These are phyloP conservation scores for Chrysanthemum seticuspe DNA, from an alignment of 129 eudicot genomes.

Conservation along the genomic window DNA sequence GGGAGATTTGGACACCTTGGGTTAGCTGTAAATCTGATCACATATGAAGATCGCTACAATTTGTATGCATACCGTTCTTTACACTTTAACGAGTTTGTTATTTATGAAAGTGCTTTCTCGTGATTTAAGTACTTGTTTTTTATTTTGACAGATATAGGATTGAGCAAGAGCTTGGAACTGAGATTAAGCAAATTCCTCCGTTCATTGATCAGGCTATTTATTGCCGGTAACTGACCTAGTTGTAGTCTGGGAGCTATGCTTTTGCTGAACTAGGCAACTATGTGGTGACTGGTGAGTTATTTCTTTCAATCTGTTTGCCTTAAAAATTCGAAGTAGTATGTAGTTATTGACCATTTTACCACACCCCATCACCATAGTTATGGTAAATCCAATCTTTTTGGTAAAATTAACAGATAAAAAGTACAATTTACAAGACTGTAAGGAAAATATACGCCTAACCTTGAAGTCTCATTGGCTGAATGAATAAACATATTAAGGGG, in stretches of 20 bases:
- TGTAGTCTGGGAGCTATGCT: neutral
- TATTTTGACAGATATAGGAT: constrained; percentile 56
- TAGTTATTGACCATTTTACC: too few relatives aligned
- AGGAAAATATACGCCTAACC: too few relatives aligned
- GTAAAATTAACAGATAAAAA: too few relatives aligned
- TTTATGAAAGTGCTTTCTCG: neutral
- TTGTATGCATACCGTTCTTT: constrained; percentile 44
- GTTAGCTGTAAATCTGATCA: constrained; percentile 77
- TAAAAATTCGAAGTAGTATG: too few relatives aligned
- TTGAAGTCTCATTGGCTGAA: too few relatives aligned
- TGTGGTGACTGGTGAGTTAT: constrained; percentile 6
- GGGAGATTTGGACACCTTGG: constrained; percentile 94
- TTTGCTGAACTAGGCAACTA: constrained; percentile 18
- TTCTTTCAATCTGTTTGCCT: too few relatives aligned
- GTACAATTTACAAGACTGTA: too few relatives aligned
- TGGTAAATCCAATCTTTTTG: too few relatives aligned
- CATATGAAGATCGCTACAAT: constrained; percentile 87
- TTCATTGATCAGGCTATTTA: constrained; percentile 77
- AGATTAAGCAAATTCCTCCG: constrained; percentile 91
- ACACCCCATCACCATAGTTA: too few relatives aligned
- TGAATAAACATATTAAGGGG: too few relatives aligned
- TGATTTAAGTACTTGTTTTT: neutral
- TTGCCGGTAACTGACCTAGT: constrained; percentile 40
- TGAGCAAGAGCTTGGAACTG: constrained; percentile 88
- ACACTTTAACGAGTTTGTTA: neutral